Evolutionary conservation across 129 eudicot species (phyloP), one percentile per base, ranked within the genome.

Genomic region (Oenanthe sinensis): DNA sequence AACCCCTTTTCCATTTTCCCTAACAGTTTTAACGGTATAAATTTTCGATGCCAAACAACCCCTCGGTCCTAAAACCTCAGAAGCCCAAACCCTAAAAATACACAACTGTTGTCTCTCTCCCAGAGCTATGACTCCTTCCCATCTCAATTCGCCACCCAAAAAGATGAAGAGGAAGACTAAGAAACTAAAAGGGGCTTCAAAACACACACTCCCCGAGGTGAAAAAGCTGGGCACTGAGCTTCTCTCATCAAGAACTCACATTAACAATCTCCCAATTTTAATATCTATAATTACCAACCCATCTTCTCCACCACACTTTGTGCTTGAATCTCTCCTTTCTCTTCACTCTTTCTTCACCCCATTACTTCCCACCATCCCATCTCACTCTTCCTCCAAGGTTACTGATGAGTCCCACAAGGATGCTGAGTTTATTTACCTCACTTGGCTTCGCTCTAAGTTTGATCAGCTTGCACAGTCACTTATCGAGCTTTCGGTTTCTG

Each of bases 261-360:
- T 91, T 28, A 93, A 93, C 84, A 91, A 94, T 83, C 88, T 94
- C 24, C 92, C 97, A 17, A 76, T 87, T n/a, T 85, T 94, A 39
- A 84, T 94, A 8, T 50, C 78, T 40, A 80, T 82, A 75, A 80
- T 91, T 78, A 37, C 76, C 33, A 24, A 60, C 62, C 88, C 89
- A 17, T 63, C 87, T 24, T 82, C 87, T 45, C 78, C 87, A 42
- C 92, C 97, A 6, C 87, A 83, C 4, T 80, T 81, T 80, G 82
- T 88, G 37, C 90, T 94, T 4, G 98, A 94, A 75, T 86, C 91
- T 15, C 85, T 94, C 30, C 84, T 94, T 50, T 94, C 97, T 24
- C 87, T 94, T 7, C 97, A 91, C 22, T 88, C 98, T 2, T 94
- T 94, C 85, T 91, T 94, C 89, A 88, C 91, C 33, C 96, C 97